phyloP scores from a whole-genome alignment of 2,329 filamentous ascomycete genomes.

The Zasmidium cellare region DNA sequence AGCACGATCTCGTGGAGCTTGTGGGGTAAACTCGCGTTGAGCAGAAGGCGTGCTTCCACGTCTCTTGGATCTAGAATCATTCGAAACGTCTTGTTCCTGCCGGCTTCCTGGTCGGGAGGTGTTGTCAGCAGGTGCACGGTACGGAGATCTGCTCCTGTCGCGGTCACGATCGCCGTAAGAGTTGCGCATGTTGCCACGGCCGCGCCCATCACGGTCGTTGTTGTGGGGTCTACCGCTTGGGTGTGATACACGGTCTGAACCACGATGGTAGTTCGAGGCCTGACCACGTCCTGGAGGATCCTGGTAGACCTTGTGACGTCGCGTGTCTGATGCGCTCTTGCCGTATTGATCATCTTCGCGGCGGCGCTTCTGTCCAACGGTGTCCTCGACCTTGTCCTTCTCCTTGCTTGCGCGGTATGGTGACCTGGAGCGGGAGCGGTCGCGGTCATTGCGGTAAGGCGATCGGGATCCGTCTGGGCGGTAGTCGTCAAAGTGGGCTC shows the following conservation, averaged over 20 bases:
- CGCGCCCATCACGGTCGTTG: constrained; percentile 9
- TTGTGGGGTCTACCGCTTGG: not conserved
- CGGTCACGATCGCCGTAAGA: constrained; percentile 14
- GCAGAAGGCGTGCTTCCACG: constrained; percentile 5
- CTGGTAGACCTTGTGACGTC: constrained; percentile 65
- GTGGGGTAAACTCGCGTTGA: constrained; percentile 18
- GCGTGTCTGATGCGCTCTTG: constrained; percentile 55
- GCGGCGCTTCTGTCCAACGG: constrained; percentile 62
- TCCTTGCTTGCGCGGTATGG: constrained; percentile 30
- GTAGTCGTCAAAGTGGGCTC: constrained; percentile 34
- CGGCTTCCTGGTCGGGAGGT: constrained; percentile 12
- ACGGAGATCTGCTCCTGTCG: constrained; percentile 30
- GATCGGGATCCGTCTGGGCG: constrained; percentile 51
- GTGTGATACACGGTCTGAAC: constrained; percentile 43
- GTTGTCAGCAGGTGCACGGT: constrained; percentile 13
- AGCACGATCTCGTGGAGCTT: constrained; percentile 12
- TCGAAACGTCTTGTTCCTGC: constrained; percentile 18
- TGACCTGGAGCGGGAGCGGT: constrained; percentile 35
- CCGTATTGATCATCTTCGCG: constrained; percentile 62
- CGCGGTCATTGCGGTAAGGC: constrained; percentile 53
- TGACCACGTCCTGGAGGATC: constrained; percentile 40
- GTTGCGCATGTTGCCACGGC: constrained; percentile 8
- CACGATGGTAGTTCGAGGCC: constrained; percentile 33
- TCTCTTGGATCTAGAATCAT: constrained; percentile 15
- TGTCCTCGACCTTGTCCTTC: no score